Percentiles rank a stretch among this genome's conserved stretches.
phyloP scores from a whole-genome alignment of 768 basidiomycete genomes.

The Cystobasidium ongulense region DNA sequence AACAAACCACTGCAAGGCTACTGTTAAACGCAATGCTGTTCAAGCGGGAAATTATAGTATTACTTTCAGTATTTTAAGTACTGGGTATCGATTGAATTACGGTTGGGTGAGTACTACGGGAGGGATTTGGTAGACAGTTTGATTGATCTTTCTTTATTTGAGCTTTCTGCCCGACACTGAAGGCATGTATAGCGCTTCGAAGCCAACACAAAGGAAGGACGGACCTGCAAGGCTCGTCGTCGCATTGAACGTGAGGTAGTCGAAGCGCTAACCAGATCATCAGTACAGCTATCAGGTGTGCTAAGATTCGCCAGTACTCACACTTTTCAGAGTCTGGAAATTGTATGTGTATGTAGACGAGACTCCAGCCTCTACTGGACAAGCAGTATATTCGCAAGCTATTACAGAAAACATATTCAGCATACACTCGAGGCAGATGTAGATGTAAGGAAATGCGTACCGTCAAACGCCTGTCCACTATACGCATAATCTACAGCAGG shows the following conservation, averaged over 20 bases:
- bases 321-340: constrained; percentile 13
- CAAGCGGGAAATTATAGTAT: too few species aligned
- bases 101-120: too few species aligned
- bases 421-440: too few species aligned
- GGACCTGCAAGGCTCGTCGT: constrained; percentile 8
- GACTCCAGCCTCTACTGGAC: constrained; percentile 8
- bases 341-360: constrained; percentile 16
- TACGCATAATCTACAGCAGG: constrained; percentile 1
- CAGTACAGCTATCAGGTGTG: too few species aligned
- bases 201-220: constrained; percentile 18
- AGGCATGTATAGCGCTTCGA: constrained; percentile 17
- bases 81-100: too few species aligned
- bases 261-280: background rate
- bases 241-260: constrained; percentile 23
- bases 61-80: too few species aligned
- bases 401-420: background rate
- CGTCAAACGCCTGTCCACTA: constrained; percentile 18
- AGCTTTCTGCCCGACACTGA: background rate
- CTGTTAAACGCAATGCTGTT: too few species aligned
- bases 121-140: background rate
- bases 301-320: background rate
- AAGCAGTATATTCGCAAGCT: constrained; percentile 28
- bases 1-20: too few species aligned
- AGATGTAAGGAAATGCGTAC: too few species aligned
- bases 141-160: background rate